Conservation (phyloP, 495 filamentous ascomycete species). For the Jackrogersella multiformis region DNA sequence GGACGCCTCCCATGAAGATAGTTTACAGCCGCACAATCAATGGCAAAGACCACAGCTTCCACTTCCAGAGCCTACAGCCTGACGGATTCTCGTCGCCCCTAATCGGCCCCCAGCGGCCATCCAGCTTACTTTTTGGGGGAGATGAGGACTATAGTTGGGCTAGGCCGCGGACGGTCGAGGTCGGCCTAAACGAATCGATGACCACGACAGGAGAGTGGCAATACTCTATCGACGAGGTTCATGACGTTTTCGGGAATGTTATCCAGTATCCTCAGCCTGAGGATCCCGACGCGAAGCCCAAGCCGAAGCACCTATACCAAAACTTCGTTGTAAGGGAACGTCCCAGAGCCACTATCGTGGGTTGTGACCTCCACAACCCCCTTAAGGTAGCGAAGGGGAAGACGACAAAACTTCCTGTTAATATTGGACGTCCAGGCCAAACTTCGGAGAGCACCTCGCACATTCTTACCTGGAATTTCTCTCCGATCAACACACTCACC, state of each 20-base stretch:
- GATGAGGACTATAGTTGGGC: constrained; percentile 83
- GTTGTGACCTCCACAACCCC: constrained; percentile 81
- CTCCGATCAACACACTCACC: constrained; percentile 69
- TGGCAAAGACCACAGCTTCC: constrained; percentile 73
- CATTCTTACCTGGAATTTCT: constrained; percentile 73
- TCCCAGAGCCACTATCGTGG: constrained; percentile 72
- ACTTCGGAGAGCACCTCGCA: constrained; percentile 64
- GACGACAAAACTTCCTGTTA: constrained; percentile 72
- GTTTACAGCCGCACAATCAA: constrained; percentile 89
- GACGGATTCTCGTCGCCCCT: constrained; percentile 85
- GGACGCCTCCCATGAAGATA: constrained; percentile 89
- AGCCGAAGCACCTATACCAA: constrained; percentile 72
- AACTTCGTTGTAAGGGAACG: constrained; percentile 86
- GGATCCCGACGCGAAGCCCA: constrained; percentile 69
- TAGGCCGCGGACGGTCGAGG: constrained; percentile 72
- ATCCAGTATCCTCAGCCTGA: constrained; percentile 78
- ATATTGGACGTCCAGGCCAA: constrained; percentile 69
- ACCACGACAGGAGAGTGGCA: constrained; percentile 78
- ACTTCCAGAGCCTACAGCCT: constrained; percentile 90
- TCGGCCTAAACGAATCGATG: constrained; percentile 90
- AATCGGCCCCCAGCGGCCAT: constrained; percentile 62
- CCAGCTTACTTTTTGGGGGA: constrained; percentile 62
- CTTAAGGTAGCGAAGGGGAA: constrained; percentile 81
- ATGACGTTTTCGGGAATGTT: constrained; percentile 87
- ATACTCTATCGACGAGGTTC: constrained; percentile 89